Conservation (phyloP, 116 monocot genomes). For the Cymodocea nodosa region DNA sequence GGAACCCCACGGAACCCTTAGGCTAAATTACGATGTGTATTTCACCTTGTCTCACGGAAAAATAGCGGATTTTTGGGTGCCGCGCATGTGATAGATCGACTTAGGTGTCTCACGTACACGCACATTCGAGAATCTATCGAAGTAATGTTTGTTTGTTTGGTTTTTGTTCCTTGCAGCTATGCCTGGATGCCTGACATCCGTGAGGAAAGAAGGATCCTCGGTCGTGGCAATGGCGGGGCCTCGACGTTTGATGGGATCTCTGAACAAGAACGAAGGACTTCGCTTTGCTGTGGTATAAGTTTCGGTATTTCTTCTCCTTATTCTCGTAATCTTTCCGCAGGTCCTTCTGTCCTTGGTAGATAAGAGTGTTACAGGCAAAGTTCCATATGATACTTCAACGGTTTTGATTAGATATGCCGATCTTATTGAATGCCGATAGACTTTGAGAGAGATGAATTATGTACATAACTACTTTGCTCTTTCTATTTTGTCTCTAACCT, state of each 20-base stretch:
- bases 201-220: neutral
- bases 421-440: neutral
- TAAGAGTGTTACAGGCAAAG: neutral
- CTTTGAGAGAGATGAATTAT: neutral
- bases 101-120: neutral
- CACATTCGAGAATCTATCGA: too few species aligned
- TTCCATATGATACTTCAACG: neutral
- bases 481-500: too few species aligned
- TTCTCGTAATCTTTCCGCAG: neutral
- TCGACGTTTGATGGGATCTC: conserved; percentile 45
- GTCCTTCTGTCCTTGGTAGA: neutral
- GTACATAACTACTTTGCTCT: too few species aligned
- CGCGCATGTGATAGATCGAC: neutral
- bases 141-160: too few species aligned
- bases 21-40: neutral
- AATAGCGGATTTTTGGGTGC: neutral
- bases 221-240: conserved; percentile 19
- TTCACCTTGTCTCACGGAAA: too few species aligned
- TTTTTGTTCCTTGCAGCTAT: neutral
- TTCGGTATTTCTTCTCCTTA: neutral
- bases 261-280: conserved; percentile 51
- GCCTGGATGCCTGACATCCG: neutral
- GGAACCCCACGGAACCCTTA: neutral
- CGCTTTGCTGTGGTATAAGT: conserved; percentile 65
- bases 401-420: neutral